A percentile compares a stretch with the other conserved stretches of the same genome.
phyloP scores from a whole-genome alignment of 73 alveolate genomes.

The Paramecium tetraurelia region DNA sequence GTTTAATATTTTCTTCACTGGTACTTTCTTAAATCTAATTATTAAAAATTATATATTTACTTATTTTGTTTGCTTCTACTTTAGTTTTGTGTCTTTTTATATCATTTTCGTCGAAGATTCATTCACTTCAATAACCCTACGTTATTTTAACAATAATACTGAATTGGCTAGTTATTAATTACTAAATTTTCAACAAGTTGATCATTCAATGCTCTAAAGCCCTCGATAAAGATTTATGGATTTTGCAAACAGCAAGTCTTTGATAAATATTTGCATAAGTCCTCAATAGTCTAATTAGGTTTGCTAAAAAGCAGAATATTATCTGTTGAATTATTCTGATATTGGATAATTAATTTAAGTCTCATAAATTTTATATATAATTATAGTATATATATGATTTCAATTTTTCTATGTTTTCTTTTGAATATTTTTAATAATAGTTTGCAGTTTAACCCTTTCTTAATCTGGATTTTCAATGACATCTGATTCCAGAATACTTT shows the following conservation, averaged over 20 bases:
- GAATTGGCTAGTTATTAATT: not conserved
- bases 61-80: not conserved
- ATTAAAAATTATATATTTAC: not conserved
- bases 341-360: not conserved
- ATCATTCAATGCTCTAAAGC: not conserved
- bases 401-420: conserved; percentile 10
- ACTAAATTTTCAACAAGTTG: not conserved
- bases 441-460: not conserved
- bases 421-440: conserved; percentile 25
- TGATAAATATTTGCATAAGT: not conserved
- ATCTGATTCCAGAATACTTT: not conserved
- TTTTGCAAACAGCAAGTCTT: not conserved
- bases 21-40: not conserved
- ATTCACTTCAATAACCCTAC: not conserved
- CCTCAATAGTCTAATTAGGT: not conserved
- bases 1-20: not conserved
- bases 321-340: not conserved
- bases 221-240: not conserved
- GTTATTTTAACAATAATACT: not conserved
- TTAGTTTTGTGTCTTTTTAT: not conserved
- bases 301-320: not conserved
- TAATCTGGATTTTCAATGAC: not conserved
- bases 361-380: conserved; percentile 1
- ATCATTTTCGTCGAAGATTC: not conserved
- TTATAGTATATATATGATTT: not conserved